Conservation (phyloP, 805 yeast species). For the Yarrowia sp. region DNA sequence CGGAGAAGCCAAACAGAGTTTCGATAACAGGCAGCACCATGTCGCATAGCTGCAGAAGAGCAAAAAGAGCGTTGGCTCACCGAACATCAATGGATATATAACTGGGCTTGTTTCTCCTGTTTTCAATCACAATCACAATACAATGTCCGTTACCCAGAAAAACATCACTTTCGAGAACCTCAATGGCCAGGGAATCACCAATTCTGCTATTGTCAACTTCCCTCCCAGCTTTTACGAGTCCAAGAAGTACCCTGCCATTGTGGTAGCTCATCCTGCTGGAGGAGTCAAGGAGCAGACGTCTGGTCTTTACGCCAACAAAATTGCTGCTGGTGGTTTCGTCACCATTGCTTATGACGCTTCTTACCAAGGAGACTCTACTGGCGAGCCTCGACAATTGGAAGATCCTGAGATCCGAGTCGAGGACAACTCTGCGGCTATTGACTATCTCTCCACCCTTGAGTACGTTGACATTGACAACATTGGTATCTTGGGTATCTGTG, state of each 20-base stretch:
- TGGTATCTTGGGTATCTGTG: conserved; percentile 31
- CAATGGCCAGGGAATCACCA: conserved; percentile 5
- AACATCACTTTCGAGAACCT: conserved; percentile 1
- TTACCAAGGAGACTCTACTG: conserved; percentile 30
- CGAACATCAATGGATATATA: too few species aligned
- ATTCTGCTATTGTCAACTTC: conserved; percentile 7
- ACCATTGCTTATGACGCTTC: conserved; percentile 30
- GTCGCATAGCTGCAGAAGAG: too few species aligned
- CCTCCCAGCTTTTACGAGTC: conserved; percentile 26
- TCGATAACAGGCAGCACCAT: neutral
- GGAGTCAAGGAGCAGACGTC: conserved; percentile 31
- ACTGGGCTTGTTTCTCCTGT: too few species aligned
- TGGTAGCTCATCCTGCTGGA: conserved; percentile 29
- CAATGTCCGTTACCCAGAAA: neutral
- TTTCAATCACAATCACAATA: neutral
- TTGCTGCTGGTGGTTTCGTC: conserved; percentile 28
- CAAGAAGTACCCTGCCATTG: conserved; percentile 28
- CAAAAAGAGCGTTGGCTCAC: too few species aligned
- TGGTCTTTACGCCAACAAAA: conserved; percentile 27
- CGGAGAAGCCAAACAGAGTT: neutral
- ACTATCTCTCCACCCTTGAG: conserved; percentile 26
- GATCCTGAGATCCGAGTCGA: conserved; percentile 29
- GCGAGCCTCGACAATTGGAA: conserved; percentile 29
- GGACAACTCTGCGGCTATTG: conserved; percentile 28
- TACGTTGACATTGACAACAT: conserved; percentile 26